Evolutionary conservation across 2,329 filamentous ascomycete genomes (phyloP).

Genomic region (Aspergillus sp.): DNA sequence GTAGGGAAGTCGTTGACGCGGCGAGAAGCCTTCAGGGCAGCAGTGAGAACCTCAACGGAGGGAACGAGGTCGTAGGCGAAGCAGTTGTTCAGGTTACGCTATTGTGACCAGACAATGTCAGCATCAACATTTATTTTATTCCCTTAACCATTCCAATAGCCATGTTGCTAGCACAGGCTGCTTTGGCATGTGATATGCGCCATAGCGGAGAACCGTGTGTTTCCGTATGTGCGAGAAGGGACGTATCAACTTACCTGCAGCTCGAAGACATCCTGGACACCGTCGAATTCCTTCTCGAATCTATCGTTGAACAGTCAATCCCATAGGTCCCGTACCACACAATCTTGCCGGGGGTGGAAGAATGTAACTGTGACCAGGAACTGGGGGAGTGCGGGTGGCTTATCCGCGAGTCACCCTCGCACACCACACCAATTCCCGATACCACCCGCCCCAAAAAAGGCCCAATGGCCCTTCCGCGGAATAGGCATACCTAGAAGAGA

Average conservation of each 20-base stretch:
- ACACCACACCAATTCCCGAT: constrained; percentile 1
- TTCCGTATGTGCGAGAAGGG: constrained; percentile 8
- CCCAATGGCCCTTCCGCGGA: constrained; percentile 16
- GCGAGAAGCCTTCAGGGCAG: constrained; percentile 86
- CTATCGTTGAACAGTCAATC: constrained; percentile 42
- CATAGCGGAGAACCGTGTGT: background rate
- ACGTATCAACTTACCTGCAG: constrained; percentile 66
- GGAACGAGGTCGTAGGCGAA: constrained; percentile 99
- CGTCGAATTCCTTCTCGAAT: constrained; percentile 99
- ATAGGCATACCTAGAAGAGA: constrained; percentile 75
- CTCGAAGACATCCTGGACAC: constrained; percentile 98
- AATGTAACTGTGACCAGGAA: background rate
- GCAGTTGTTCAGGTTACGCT: constrained; percentile 97
- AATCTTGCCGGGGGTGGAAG: background rate
- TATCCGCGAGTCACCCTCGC: constrained; percentile 8
- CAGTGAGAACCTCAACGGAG: constrained; percentile 79
- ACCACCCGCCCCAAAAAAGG: constrained; percentile 3
- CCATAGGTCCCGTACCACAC: background rate
- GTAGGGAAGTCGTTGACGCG: constrained; percentile 98
- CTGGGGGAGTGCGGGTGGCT: background rate
- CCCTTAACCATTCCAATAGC: no score
- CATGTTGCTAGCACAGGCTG: no score
- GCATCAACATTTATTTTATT: no score
- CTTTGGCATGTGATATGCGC: no score
- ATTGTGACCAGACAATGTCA: constrained; percentile 9